Percentiles rank a stretch among this genome's conserved stretches.
Conservation (phyloP, 2,329 filamentous ascomycete genomes). For the Arthrobotrys musiformis region DNA sequence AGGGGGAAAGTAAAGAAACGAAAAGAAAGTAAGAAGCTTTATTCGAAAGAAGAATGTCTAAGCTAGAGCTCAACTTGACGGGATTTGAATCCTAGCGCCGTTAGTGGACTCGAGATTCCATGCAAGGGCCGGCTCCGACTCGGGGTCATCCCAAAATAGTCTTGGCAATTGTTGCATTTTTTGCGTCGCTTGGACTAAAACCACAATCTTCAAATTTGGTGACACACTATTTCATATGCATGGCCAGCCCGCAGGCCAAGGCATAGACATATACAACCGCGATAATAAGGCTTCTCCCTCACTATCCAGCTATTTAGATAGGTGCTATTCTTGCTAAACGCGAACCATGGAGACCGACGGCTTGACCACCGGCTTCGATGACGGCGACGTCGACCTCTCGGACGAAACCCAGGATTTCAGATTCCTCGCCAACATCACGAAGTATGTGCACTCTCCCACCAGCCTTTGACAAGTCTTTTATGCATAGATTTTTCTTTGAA, state of each 20-base stretch:
- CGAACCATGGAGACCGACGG: slow-evolving; percentile 50
- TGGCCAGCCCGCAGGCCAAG: no score
- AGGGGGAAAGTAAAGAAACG: neutral
- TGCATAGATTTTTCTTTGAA: slow-evolving; percentile 51
- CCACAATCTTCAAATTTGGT: slow-evolving; percentile 21
- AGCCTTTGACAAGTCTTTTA: slow-evolving; percentile 24
- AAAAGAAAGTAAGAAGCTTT: neutral
- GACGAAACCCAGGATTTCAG: slow-evolving; percentile 90
- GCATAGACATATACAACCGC: neutral
- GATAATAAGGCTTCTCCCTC: neutral
- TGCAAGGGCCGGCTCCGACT: slow-evolving; percentile 12
- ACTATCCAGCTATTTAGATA: neutral
- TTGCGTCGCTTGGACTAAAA: slow-evolving; percentile 17
- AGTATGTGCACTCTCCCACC: slow-evolving; percentile 61
- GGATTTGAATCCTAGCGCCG: slow-evolving; percentile 6
- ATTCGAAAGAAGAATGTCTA: slow-evolving; percentile 1
- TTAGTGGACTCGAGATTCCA: neutral
- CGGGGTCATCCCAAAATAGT: neutral
- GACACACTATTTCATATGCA: neutral
- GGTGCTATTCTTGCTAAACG: neutral
- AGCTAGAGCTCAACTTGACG: neutral
- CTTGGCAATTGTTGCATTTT: slow-evolving; percentile 45
- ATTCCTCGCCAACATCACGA: slow-evolving; percentile 71
- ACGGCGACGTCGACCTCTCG: slow-evolving; percentile 71
- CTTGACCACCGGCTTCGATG: slow-evolving; percentile 57